Percentiles rank a stretch among this genome's conserved stretches.
These are phyloP conservation scores for Coemansia sp. DNA, from an alignment of 192 early-diverging fungal species.

Conservation along the genomic window DNA sequence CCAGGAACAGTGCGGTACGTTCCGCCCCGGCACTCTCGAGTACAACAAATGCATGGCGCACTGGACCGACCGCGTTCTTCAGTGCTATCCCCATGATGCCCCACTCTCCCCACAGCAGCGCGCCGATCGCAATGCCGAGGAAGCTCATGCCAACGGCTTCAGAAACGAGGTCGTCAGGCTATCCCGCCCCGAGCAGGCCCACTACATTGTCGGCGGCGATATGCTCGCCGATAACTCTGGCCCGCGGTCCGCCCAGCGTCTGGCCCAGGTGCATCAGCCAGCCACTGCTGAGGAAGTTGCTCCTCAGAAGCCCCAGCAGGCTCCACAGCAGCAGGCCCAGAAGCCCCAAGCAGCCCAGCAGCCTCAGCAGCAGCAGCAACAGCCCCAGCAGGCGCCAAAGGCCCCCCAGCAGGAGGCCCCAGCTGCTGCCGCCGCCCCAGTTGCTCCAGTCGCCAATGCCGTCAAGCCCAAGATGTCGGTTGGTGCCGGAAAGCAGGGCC, in stretches of 20 bases:
- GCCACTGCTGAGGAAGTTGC: background rate
- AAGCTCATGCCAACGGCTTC: constrained; percentile 13
- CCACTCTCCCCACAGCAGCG: constrained; percentile 31
- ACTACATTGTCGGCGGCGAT: constrained; percentile 27
- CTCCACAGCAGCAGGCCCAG: constrained; percentile 1
- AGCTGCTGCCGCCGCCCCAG: background rate
- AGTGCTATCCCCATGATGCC: constrained; percentile 33
- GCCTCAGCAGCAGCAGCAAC: constrained; percentile 18
- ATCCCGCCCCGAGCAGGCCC: constrained; percentile 18
- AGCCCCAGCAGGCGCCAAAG: constrained; percentile 10
- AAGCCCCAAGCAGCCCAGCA: constrained; percentile 3
- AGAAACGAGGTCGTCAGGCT: constrained; percentile 30
- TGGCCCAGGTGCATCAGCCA: constrained; percentile 1
- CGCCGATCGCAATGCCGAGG: constrained; percentile 24
- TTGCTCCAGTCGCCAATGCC: background rate
- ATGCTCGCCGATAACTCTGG: background rate
- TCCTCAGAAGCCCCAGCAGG: background rate
- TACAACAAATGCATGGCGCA: constrained; percentile 55
- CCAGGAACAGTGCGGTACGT: constrained; percentile 38
- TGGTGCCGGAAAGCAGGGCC: constrained; percentile 28
- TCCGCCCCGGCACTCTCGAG: constrained; percentile 38
- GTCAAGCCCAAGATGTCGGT: background rate
- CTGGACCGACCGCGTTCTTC: constrained; percentile 44
- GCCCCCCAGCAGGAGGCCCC: constrained; percentile 6
- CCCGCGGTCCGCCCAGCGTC: constrained; percentile 13